Conservation (phyloP, 1,139 yeast species). For the Yamadazyma atmosphaerica region DNA sequence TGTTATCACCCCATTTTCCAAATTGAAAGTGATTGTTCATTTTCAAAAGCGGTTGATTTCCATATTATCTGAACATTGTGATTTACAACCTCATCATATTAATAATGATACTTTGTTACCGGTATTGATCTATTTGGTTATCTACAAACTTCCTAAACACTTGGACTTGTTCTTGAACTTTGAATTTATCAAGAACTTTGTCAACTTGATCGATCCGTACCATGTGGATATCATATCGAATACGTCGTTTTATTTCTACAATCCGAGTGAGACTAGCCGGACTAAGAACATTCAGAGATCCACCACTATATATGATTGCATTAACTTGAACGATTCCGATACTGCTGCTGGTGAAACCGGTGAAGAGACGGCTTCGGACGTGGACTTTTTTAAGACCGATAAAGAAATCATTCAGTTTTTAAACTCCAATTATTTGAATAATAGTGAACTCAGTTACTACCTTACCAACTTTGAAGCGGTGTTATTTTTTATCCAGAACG, state of each 20-base stretch:
- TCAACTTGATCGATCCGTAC: conserved; percentile 35
- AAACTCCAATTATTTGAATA: conserved; percentile 30
- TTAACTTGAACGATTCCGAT: conserved; percentile 25
- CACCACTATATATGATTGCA: conserved; percentile 28
- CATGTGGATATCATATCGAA: conserved; percentile 20
- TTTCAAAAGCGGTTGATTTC: conserved; percentile 34
- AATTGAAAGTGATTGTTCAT: conserved; percentile 28
- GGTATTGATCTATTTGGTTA: conserved; percentile 36
- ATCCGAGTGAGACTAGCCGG: conserved; percentile 17
- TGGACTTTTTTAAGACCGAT: conserved; percentile 32
- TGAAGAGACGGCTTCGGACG: conserved; percentile 7
- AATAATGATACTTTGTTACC: conserved; percentile 45
- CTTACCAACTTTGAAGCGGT: conserved; percentile 48
- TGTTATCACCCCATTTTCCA: conserved; percentile 34
- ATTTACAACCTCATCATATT: conserved; percentile 25
- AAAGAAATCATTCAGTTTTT: conserved; percentile 30
- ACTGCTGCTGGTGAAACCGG: conserved; percentile 4
- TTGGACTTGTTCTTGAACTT: conserved; percentile 38
- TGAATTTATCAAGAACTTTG: conserved; percentile 38
- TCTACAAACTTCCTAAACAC: conserved; percentile 23
- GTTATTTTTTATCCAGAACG: conserved; percentile 37
- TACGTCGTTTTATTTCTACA: conserved; percentile 18
- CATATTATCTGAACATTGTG: conserved; percentile 20
- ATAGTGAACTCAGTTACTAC: conserved; percentile 41
- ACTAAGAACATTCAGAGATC: conserved; percentile 8